Conservation (phyloP, 768 basidiomycete genomes). For the Auriscalpium microsporum region DNA sequence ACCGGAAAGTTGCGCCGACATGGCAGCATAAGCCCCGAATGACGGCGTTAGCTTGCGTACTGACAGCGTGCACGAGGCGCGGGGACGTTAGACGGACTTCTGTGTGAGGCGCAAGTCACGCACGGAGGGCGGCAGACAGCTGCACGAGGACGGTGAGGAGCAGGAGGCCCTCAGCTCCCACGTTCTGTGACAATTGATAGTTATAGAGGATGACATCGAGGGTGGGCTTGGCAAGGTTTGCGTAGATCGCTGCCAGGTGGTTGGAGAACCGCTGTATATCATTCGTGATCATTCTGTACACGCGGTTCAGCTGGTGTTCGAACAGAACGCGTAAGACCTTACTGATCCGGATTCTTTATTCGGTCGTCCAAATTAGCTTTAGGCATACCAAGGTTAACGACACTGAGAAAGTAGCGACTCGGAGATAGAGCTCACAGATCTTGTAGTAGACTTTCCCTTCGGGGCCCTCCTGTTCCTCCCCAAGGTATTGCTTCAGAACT, state of each 20-base stretch:
- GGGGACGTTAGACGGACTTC: neutral
- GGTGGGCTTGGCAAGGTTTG: constrained; percentile 88
- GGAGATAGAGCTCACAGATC: constrained; percentile 44
- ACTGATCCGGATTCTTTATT: constrained; percentile 95
- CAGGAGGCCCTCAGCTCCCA: constrained; percentile 88
- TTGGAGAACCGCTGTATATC: constrained; percentile 91
- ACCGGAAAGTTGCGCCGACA: constrained; percentile 82
- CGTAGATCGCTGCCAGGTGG: constrained; percentile 88
- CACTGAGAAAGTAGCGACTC: neutral
- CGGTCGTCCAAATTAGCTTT: constrained; percentile 89
- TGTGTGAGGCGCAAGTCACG: constrained; percentile 24
- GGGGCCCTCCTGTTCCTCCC: constrained; percentile 50
- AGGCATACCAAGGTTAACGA: neutral
- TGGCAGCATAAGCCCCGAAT: constrained; percentile 85
- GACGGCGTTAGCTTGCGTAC: constrained; percentile 86
- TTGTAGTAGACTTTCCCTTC: constrained; percentile 92
- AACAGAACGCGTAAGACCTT: constrained; percentile 14
- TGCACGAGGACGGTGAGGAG: constrained; percentile 81
- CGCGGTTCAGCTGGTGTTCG: neutral
- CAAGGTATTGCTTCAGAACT: constrained; percentile 80
- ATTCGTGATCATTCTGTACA: constrained; percentile 79
- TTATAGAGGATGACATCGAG: constrained; percentile 93
- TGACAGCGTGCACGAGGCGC: constrained; percentile 22
- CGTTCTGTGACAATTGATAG: constrained; percentile 87
- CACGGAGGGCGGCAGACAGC: constrained; percentile 70